Percentiles rank a stretch among this genome's conserved stretches.
Conservation (phyloP, 345 rosid genomes). For the Camelina hispida region DNA sequence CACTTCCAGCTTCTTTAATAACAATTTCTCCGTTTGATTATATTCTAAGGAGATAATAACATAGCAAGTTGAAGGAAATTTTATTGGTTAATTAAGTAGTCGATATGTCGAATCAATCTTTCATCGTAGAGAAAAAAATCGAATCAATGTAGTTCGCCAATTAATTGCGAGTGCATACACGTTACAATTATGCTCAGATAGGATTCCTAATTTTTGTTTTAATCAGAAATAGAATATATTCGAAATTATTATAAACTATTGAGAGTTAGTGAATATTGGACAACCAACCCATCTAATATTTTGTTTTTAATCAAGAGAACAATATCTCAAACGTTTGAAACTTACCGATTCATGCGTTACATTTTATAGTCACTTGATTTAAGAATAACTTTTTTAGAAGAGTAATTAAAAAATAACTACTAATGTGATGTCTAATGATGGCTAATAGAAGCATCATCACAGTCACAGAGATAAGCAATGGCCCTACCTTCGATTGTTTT, state of each 20-base stretch:
- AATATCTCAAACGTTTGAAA: slow-evolving; percentile 17
- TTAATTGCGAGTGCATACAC: slow-evolving; percentile 19
- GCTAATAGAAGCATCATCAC: slow-evolving; percentile 30
- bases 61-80: slow-evolving; percentile 22
- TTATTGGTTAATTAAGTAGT: slow-evolving; percentile 28
- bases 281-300: slow-evolving; percentile 30
- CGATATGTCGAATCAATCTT: slow-evolving; percentile 30
- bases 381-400: neutral
- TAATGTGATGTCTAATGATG: slow-evolving; percentile 9
- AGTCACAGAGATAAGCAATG: slow-evolving; percentile 39
- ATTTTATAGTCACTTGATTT: neutral
- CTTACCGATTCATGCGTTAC: slow-evolving; percentile 15
- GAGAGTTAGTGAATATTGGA: slow-evolving; percentile 39
- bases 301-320: neutral
- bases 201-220: slow-evolving; percentile 14
- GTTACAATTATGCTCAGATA: slow-evolving; percentile 31
- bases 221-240: slow-evolving; percentile 9
- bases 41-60: slow-evolving; percentile 15
- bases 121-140: neutral
- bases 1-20: slow-evolving; percentile 5
- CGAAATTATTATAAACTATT: slow-evolving; percentile 1
- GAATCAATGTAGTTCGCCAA: slow-evolving; percentile 35
- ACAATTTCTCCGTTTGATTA: neutral
- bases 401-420: neutral
- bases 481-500: slow-evolving; percentile 30